Evolutionary conservation across 1,284 basidiomycete species (phyloP), one percentile per base, ranked within the genome.

Genomic region (Testicularia cyperi): DNA sequence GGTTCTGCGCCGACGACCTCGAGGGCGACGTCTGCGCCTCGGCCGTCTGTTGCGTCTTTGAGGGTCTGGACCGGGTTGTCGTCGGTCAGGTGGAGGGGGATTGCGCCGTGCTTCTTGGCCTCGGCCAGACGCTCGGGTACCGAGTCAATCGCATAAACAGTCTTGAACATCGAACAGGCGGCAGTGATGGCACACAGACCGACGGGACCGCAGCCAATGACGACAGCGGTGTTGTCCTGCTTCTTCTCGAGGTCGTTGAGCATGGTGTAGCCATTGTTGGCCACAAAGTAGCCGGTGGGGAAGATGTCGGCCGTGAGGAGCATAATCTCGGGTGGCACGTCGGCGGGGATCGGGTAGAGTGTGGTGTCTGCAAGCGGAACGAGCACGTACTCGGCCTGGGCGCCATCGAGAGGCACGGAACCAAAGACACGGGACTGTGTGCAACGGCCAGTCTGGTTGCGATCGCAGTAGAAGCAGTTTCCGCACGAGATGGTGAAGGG

Each of bases 341-440:
- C 81, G 13, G 38, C 28, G 6, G 63, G 68, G 27, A 88, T 80
- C 51, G 82, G 85, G 79, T 86, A 88, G 6, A 90, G 81, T 0
- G 87, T 88, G 15, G 86, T 86, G 20, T 88, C 88, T 1, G 86
- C 88, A 45, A 83, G 83, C 6, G 88, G 88, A 71, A 74, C 84
- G 21, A 86, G 83, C 4, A 90, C 82, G 74, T 87, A 94, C 77
- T 92, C 89, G 0, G 90, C 90, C 79, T 94, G 91, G 2, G 85
- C 88, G 10, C 90, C 91, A 7, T 86, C 84, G 1, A 90, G 82
- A 9, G 77, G 70, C 0, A 86, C 83, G 24, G 84, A 84, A 13
- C 90, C 90, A 72, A 91, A 88, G 8, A 90, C 80, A 20, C 78
- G 77, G 6, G 85, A 83, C 52, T 84, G 77, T 2, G 81, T 78